phyloP scores from a whole-genome alignment of 2,329 filamentous ascomycete genomes.

The Dactylonectria macrodidyma region DNA sequence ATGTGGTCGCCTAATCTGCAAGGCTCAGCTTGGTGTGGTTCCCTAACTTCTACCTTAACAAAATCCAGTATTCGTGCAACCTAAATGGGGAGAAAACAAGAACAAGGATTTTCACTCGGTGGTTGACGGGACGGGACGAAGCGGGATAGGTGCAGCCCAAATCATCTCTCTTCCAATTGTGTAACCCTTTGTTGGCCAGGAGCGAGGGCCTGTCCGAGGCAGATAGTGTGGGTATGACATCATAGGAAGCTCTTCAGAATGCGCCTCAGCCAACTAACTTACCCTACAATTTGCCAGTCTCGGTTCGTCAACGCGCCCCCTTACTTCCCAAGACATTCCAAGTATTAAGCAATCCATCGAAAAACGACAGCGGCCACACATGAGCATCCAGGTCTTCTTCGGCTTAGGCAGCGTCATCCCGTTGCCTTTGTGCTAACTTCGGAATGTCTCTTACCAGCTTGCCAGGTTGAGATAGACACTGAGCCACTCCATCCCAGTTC shows the following conservation, averaged over 20 bases:
- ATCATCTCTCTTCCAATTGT: not conserved
- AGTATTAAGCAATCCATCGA: too few relatives aligned
- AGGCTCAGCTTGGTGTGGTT: not conserved
- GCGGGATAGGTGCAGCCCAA: slow-evolving; percentile 4
- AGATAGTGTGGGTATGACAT: too few relatives aligned
- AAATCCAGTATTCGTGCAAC: not conserved
- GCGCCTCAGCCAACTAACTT: not conserved
- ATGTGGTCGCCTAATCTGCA: not conserved
- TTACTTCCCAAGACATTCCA: not conserved
- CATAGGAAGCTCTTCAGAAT: too few relatives aligned
- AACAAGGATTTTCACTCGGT: not conserved
- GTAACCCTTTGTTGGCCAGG: not conserved
- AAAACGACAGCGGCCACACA: not conserved
- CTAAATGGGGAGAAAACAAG: not conserved
- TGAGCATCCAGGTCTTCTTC: not conserved
- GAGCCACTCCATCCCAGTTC: not conserved
- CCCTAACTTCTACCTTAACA: not conserved
- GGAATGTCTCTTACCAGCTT: too few relatives aligned
- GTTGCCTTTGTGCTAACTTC: not conserved
- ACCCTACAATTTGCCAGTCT: not conserved
- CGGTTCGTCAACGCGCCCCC: too few relatives aligned
- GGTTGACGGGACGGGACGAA: slow-evolving; percentile 7
- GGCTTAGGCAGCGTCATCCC: not conserved
- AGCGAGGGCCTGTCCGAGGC: not conserved
- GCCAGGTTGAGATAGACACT: too few relatives aligned